Evolutionary conservation across 805 yeast species (phyloP).

Genomic region (Candida vaughaniae): DNA sequence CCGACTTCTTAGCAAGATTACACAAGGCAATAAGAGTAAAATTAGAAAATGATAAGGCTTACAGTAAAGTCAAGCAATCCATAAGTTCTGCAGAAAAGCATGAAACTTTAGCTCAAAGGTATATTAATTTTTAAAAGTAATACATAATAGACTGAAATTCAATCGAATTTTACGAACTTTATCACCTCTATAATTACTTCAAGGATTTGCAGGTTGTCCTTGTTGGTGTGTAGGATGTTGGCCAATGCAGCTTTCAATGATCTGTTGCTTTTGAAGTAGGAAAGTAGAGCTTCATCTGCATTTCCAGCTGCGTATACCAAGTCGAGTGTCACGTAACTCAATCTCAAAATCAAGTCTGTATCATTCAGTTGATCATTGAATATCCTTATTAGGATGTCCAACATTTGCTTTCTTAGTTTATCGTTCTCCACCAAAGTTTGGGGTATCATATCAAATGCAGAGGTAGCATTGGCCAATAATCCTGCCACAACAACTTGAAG

Average conservation of each 20-base stretch:
- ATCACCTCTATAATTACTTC: constrained; percentile 15
- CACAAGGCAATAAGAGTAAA: constrained; percentile 63
- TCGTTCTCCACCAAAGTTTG: constrained; percentile 20
- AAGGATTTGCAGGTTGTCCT: constrained; percentile 8
- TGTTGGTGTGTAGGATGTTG: constrained; percentile 1
- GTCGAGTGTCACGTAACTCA: constrained; percentile 17
- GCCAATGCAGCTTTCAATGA: no score
- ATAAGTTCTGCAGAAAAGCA: constrained; percentile 26
- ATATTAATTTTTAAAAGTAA: constrained; percentile 30
- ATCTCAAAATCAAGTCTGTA: constrained; percentile 28
- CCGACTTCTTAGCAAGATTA: constrained; percentile 64
- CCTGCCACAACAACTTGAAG: constrained; percentile 36
- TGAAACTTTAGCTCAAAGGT: constrained; percentile 40
- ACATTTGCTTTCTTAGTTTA: constrained; percentile 16
- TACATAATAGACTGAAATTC: not conserved
- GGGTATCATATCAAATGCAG: constrained; percentile 37
- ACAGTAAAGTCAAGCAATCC: constrained; percentile 26
- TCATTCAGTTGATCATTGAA: constrained; percentile 22
- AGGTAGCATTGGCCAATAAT: constrained; percentile 39
- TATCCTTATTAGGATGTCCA: constrained; percentile 20
- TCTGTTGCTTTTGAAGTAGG: constrained; percentile 2
- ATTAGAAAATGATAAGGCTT: constrained; percentile 45
- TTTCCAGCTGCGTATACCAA: constrained; percentile 13
- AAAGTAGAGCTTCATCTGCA: not conserved
- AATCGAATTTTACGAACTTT: constrained; percentile 8